phyloP scores from a whole-genome alignment of 495 filamentous ascomycete genomes.

The Glutinoglossum americanum region DNA sequence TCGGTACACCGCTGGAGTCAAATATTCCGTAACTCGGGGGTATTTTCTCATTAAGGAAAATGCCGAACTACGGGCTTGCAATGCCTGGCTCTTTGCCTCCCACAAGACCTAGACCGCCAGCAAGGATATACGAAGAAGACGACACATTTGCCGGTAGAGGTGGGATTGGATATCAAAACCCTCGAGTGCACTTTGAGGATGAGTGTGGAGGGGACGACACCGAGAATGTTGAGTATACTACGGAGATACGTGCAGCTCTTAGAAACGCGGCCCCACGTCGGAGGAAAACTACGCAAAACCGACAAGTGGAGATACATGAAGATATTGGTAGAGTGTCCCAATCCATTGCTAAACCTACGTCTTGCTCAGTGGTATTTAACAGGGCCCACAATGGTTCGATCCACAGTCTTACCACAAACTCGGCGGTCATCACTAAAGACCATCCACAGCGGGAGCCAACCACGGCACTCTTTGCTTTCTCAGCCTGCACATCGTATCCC shows the following conservation, averaged over 20 bases:
- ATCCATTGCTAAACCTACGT: not conserved
- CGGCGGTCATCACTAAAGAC: not conserved
- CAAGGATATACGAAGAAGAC: not conserved
- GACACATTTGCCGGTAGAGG: not conserved
- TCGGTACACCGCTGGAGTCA: not conserved
- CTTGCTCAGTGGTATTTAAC: not conserved
- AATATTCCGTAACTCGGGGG: not conserved
- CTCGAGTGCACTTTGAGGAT: not conserved
- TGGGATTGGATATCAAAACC: not conserved
- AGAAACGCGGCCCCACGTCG: not conserved
- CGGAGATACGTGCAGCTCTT: conserved; percentile 1
- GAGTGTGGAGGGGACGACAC: not conserved
- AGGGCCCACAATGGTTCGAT: not conserved
- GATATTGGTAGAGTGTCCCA: not conserved
- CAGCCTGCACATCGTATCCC: not conserved
- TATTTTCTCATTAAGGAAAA: not conserved
- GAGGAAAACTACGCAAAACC: not conserved
- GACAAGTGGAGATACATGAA: not conserved
- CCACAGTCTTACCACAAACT: not conserved
- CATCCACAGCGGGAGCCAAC: not conserved
- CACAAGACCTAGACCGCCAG: not conserved
- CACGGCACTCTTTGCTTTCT: not conserved
- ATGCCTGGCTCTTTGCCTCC: not conserved
- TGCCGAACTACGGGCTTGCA: not conserved
- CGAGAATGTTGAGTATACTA: conserved; percentile 1